A percentile compares a stretch with the other conserved stretches of the same genome.
Evolutionary conservation across 768 basidiomycete genomes (phyloP).

Genomic region (Exsudoporus frostii): DNA sequence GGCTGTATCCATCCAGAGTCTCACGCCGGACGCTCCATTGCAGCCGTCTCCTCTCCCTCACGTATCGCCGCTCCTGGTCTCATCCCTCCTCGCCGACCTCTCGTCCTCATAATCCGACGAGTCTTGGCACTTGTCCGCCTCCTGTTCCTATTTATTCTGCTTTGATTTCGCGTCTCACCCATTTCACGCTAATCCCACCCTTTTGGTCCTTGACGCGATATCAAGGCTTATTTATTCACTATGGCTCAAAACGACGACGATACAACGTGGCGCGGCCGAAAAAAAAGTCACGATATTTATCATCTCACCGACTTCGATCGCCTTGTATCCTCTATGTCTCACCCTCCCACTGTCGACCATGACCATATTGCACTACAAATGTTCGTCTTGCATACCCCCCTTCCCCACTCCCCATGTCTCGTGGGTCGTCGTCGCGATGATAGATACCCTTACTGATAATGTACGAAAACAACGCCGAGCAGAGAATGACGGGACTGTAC

Average conservation of each 20-base stretch:
- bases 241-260: slow-evolving; percentile 28
- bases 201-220: slow-evolving; percentile 21
- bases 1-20: slow-evolving; percentile 21
- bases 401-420: slow-evolving; percentile 4
- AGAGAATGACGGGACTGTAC: slow-evolving; percentile 32
- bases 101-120: slow-evolving; percentile 16
- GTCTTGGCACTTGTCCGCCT: background rate
- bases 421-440: slow-evolving; percentile 31
- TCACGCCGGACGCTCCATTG: slow-evolving; percentile 23
- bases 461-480: slow-evolving; percentile 28
- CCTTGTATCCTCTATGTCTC: slow-evolving; percentile 31
- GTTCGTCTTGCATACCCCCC: slow-evolving; percentile 17
- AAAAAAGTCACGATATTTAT: slow-evolving; percentile 30
- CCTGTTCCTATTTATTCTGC: slow-evolving; percentile 31
- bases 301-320: slow-evolving; percentile 12
- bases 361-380: slow-evolving; percentile 29
- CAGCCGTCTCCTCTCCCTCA: slow-evolving; percentile 27
- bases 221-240: slow-evolving; percentile 32
- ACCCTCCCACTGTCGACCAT: slow-evolving; percentile 24
- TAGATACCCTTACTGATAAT: slow-evolving; percentile 30
- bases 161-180: slow-evolving; percentile 21
- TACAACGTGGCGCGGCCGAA: slow-evolving; percentile 16
- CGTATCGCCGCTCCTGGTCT: slow-evolving; percentile 25
- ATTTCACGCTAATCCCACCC: slow-evolving; percentile 2
- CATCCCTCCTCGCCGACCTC: slow-evolving; percentile 21